These are phyloP conservation scores for Cladosporium sp. DNA, from an alignment of 2,329 filamentous ascomycete species.

Conservation along the genomic window DNA sequence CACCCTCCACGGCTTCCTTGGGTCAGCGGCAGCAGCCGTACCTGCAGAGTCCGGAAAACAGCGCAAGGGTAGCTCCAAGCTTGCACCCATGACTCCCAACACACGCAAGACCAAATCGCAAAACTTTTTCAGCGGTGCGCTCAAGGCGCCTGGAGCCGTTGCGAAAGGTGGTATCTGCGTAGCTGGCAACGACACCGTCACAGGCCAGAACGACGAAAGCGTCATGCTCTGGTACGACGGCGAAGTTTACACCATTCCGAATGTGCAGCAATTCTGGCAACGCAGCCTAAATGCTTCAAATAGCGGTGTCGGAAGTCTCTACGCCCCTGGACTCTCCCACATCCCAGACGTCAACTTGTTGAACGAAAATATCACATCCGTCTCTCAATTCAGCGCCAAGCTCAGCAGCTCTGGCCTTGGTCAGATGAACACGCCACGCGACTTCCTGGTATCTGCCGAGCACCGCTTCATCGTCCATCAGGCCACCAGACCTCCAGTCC, in stretches of 20 bases:
- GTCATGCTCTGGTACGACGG: constrained; percentile 49
- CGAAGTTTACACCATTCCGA: constrained; percentile 47
- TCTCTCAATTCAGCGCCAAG: constrained; percentile 44
- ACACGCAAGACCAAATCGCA: constrained; percentile 49
- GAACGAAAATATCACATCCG: constrained; percentile 45
- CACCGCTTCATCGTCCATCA: constrained; percentile 47
- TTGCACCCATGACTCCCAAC: constrained; percentile 54
- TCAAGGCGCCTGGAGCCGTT: constrained; percentile 33
- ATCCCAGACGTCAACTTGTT: constrained; percentile 43
- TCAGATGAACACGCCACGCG: constrained; percentile 46
- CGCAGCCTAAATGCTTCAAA: constrained; percentile 39
- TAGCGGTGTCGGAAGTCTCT: constrained; percentile 36
- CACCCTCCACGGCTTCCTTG: constrained; percentile 33
- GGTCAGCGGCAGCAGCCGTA: constrained; percentile 26
- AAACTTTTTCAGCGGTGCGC: constrained; percentile 45
- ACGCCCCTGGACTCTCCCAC: constrained; percentile 43
- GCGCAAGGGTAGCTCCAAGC: constrained; percentile 36
- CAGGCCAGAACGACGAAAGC: constrained; percentile 44
- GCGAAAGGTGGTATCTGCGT: constrained; percentile 47
- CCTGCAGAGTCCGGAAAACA: constrained; percentile 30
- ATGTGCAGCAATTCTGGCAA: constrained; percentile 47
- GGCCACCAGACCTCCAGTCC: constrained; percentile 33
- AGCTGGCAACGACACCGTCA: constrained; percentile 32
- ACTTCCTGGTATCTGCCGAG: constrained; percentile 46
- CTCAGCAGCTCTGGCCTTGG: constrained; percentile 36